These are phyloP conservation scores for Podaxis sp. DNA, from an alignment of 768 basidiomycete species.

Conservation along the genomic window DNA sequence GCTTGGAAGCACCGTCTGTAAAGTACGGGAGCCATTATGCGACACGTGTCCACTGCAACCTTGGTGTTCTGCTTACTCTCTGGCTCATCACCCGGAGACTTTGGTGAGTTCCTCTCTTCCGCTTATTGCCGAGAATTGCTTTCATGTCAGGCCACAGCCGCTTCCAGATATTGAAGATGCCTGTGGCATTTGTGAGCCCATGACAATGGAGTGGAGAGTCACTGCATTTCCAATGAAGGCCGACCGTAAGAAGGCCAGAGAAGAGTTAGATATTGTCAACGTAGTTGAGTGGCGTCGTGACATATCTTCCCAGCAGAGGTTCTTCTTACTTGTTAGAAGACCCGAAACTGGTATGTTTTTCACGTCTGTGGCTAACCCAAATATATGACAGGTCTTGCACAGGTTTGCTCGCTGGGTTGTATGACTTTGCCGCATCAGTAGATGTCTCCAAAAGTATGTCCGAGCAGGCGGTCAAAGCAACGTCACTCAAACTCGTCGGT, in stretches of 20 bases:
- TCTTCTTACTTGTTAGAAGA: slow-evolving; percentile 77
- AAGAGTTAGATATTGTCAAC: slow-evolving; percentile 83
- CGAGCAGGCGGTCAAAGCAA: slow-evolving; percentile 35
- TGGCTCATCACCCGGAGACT: slow-evolving; percentile 14
- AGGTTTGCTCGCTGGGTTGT: slow-evolving; percentile 90
- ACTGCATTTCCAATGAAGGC: slow-evolving; percentile 87
- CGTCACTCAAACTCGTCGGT: slow-evolving; percentile 41
- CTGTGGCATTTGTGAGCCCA: slow-evolving; percentile 67
- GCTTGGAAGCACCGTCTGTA: slow-evolving; percentile 91
- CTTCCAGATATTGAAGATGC: slow-evolving; percentile 71
- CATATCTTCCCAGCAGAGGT: slow-evolving; percentile 38
- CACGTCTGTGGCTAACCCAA: background rate
- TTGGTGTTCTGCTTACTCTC: slow-evolving; percentile 66
- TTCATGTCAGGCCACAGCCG: background rate
- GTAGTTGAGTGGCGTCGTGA: slow-evolving; percentile 75
- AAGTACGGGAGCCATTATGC: slow-evolving; percentile 79
- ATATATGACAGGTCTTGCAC: background rate
- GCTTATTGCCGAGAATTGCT: background rate
- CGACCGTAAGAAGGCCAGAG: slow-evolving; percentile 77
- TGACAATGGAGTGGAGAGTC: slow-evolving; percentile 44
- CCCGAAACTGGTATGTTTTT: slow-evolving; percentile 71
- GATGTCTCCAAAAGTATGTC: slow-evolving; percentile 50
- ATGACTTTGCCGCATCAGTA: slow-evolving; percentile 77
- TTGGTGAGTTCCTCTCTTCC: slow-evolving; percentile 9
- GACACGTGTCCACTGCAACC: slow-evolving; percentile 64